Conservation (phyloP, 73 alveolate species). For the Blepharisma japonicum region DNA sequence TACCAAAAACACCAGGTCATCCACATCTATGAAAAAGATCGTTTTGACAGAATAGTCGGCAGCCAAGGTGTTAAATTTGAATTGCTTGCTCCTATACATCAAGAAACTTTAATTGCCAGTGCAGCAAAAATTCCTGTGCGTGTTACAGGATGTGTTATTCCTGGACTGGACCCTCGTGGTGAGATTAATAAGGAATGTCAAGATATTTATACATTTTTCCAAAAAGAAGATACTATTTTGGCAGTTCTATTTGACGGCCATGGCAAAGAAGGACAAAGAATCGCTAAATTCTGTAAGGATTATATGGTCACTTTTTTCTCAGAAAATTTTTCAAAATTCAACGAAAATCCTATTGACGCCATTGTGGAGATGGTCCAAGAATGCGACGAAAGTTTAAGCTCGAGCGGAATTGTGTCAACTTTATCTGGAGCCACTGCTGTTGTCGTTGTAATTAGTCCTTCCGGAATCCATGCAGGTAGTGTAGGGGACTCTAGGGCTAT, state of each 20-base stretch:
- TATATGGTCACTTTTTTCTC: neutral
- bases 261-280: constrained; percentile 22
- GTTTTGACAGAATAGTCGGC: too few species aligned
- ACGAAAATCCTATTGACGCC: neutral
- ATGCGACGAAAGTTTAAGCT: constrained; percentile 7
- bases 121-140: neutral
- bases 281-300: neutral
- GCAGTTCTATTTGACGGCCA: constrained; percentile 32
- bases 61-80: too few species aligned
- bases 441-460: neutral
- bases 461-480: constrained; percentile 42
- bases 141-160: constrained; percentile 31
- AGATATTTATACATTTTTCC: neutral
- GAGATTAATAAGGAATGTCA: constrained; percentile 1
- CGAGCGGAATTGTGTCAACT: neutral
- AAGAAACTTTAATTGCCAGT: too few species aligned
- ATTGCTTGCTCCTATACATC: too few species aligned
- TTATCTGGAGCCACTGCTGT: constrained; percentile 29
- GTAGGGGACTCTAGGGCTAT: constrained; percentile 60
- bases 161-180: constrained; percentile 36
- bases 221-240: neutral
- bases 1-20: too few species aligned
- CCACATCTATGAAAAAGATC: too few species aligned
- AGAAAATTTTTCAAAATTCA: neutral
- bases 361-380: neutral